Conservation (phyloP, 2,329 filamentous ascomycete genomes). For the Fusarium agapanthi region DNA sequence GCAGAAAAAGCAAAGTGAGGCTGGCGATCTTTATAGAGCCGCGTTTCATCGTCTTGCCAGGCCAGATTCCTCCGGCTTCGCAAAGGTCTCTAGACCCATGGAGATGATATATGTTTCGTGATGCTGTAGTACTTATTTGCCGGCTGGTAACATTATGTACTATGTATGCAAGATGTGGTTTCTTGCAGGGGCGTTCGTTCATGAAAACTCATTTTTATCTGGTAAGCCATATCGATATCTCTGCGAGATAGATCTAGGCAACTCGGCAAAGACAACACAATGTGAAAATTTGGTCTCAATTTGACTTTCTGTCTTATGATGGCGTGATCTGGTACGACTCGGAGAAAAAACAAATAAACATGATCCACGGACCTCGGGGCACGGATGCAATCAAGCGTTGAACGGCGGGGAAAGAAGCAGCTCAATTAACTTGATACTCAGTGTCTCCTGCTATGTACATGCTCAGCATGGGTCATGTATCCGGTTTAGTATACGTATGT, state of each 20-base stretch:
- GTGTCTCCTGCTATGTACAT: not conserved
- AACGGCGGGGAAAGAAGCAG: not conserved
- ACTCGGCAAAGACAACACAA: not conserved
- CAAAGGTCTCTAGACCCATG: not conserved
- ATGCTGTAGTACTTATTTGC: not conserved
- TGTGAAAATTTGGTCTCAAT: not conserved
- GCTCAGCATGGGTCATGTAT: not conserved
- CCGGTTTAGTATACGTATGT: not conserved
- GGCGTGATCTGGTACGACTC: not conserved
- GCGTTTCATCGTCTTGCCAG: not conserved
- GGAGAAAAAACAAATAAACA: not conserved
- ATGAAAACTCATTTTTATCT: not conserved
- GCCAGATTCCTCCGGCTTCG: not conserved
- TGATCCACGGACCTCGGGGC: not conserved
- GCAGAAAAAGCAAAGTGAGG: constrained; percentile 25
- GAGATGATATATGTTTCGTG: not conserved
- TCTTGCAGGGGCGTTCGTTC: not conserved
- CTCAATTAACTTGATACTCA: not conserved
- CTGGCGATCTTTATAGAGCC: not conserved
- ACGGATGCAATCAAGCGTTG: not conserved
- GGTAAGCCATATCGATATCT: not conserved
- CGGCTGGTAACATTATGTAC: not conserved
- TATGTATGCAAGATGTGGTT: not conserved
- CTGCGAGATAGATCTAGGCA: not conserved
- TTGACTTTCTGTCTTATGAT: not conserved